Evolutionary conservation across 1,284 basidiomycete species (phyloP).

Genomic region (Uromyces viciae-fabae): DNA sequence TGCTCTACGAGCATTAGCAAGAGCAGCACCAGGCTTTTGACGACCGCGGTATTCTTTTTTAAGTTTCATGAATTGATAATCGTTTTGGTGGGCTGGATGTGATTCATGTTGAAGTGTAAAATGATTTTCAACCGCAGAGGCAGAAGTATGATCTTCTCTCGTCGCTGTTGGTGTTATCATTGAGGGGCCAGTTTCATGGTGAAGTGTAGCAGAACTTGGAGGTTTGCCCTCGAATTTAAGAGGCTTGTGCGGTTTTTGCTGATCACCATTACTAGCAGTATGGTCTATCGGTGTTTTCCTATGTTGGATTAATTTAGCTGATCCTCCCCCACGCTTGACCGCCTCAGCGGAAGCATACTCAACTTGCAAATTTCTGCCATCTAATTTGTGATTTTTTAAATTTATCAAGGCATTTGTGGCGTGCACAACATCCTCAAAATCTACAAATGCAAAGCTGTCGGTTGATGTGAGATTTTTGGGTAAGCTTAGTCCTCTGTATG

Average conservation of each 20-base stretch:
- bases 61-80: neutral
- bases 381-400: conserved; percentile 73
- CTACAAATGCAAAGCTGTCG: conserved; percentile 84
- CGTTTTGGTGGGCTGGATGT: too few relatives aligned
- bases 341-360: conserved; percentile 63
- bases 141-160: neutral
- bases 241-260: neutral
- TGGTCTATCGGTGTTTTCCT: neutral
- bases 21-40: conserved; percentile 39
- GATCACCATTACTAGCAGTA: neutral
- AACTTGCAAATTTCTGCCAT: conserved; percentile 79
- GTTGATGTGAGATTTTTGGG: neutral
- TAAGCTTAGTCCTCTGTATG: neutral
- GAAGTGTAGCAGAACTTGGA: neutral
- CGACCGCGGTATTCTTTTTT: conserved; percentile 31
- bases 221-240: too few relatives aligned
- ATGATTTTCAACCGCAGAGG: neutral
- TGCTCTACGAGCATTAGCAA: conserved; percentile 36
- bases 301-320: neutral
- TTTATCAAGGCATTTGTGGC: conserved; percentile 80
- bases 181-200: neutral
- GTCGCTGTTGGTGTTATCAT: neutral
- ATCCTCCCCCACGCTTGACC: conserved; percentile 28
- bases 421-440: conserved; percentile 73
- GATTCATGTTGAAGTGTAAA: too few relatives aligned